Conservation (phyloP, 331 rosid genomes). For the Acacia concinna region DNA sequence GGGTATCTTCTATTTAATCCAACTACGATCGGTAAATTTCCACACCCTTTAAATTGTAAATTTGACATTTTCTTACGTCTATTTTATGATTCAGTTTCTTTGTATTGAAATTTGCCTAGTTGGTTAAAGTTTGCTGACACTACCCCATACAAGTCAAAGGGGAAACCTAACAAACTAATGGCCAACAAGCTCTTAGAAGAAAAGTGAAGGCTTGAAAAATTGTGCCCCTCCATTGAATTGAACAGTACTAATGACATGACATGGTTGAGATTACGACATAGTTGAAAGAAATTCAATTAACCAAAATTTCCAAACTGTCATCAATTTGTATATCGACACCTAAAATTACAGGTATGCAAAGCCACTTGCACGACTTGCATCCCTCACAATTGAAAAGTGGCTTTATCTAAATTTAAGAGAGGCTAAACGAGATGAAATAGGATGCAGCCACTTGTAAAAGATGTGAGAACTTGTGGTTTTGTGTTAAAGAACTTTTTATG, state of each 20-base stretch:
- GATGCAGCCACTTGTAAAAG: not conserved
- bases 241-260: not conserved
- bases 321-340: not conserved
- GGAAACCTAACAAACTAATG: not conserved
- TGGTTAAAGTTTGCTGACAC: not conserved
- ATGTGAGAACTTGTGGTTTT: not conserved
- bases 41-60: not conserved
- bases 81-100: not conserved
- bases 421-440: not conserved
- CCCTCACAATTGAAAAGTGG: not conserved
- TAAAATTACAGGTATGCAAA: not conserved
- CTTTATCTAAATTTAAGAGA: not conserved
- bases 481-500: not conserved
- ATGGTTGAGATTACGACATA: not conserved
- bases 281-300: not conserved
- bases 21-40: not conserved
- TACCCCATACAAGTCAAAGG: not conserved
- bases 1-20: not conserved
- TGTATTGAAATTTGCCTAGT: not conserved
- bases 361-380: not conserved
- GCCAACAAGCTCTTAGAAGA: not conserved
- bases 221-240: not conserved
- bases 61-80: not conserved
- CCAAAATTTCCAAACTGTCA: not conserved
- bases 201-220: not conserved